phyloP scores from a whole-genome alignment of 2,329 filamentous ascomycete species.

The Stachybotrys chlorohalonatus region DNA sequence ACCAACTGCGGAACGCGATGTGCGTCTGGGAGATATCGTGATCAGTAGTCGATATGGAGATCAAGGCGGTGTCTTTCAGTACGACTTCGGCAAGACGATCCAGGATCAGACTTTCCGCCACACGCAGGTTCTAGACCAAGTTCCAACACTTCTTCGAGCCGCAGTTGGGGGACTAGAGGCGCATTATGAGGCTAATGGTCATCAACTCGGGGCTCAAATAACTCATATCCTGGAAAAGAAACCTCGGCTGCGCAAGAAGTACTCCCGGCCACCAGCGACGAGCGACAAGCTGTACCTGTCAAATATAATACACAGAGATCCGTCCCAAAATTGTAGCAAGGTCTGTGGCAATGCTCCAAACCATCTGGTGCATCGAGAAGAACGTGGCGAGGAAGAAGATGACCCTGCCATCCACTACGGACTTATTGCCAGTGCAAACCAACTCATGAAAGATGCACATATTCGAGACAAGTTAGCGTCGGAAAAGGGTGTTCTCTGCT shows the following conservation, averaged over 20 bases:
- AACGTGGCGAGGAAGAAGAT: conserved; percentile 3
- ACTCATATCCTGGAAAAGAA: not conserved
- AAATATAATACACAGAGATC: conserved; percentile 1
- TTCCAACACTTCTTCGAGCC: conserved; percentile 5
- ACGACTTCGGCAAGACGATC: conserved; percentile 12
- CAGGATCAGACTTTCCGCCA: conserved; percentile 6
- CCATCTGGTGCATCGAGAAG: not conserved
- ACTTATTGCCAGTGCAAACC: conserved; percentile 7
- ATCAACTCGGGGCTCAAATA: conserved; percentile 6
- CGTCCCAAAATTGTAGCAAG: not conserved
- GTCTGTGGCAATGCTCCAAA: conserved; percentile 3
- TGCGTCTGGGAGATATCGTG: conserved; percentile 18
- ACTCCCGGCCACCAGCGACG: not conserved
- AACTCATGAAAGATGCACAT: conserved; percentile 10
- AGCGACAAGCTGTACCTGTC: conserved; percentile 6
- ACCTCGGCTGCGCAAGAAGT: conserved; percentile 4
- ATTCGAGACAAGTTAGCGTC: conserved; percentile 1
- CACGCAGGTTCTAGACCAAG: conserved; percentile 7
- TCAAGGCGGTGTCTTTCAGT: conserved; percentile 13
- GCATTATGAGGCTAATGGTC: conserved; percentile 4
- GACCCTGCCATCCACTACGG: conserved; percentile 11
- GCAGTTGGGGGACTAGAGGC: conserved; percentile 5
- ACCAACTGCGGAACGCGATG: conserved; percentile 12
- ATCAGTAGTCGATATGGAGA: conserved; percentile 6
- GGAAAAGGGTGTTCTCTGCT: not conserved